A percentile compares a stretch with the other conserved stretches of the same genome.
Evolutionary conservation across 345 rosid genomes (phyloP).

Genomic region (Camelina hispida): DNA sequence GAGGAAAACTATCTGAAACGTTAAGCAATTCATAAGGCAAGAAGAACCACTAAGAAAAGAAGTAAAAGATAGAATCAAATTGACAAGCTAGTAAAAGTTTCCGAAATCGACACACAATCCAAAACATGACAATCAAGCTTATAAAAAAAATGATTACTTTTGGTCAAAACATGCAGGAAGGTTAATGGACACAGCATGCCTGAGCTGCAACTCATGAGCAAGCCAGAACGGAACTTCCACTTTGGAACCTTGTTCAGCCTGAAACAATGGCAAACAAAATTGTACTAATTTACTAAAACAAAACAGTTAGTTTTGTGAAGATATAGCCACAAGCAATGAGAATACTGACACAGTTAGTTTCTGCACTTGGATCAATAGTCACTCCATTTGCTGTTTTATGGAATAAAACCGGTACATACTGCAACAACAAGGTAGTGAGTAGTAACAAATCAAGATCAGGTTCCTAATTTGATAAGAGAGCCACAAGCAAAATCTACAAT

Average conservation of each 20-base stretch:
- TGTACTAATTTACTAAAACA: too few relatives aligned
- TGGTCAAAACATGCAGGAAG: slow-evolving; percentile 79
- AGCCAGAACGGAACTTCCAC: slow-evolving; percentile 80
- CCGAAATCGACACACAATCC: neutral
- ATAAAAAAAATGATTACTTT: slow-evolving; percentile 52
- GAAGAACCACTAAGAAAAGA: neutral
- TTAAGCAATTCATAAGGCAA: neutral
- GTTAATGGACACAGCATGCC: slow-evolving; percentile 66
- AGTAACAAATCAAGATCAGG: neutral
- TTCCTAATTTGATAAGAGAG: neutral
- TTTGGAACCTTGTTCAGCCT: slow-evolving; percentile 84
- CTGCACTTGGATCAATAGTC: slow-evolving; percentile 75
- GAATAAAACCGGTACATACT: slow-evolving; percentile 54
- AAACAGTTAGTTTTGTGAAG: too few relatives aligned
- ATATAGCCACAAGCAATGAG: neutral
- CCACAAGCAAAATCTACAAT: neutral
- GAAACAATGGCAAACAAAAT: slow-evolving; percentile 1
- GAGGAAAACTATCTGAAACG: too few relatives aligned
- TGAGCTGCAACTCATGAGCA: slow-evolving; percentile 67
- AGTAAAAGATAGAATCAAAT: neutral
- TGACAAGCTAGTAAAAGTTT: neutral
- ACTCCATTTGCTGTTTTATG: slow-evolving; percentile 62
- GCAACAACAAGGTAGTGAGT: slow-evolving; percentile 27
- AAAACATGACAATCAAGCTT: neutral
- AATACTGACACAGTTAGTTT: slow-evolving; percentile 61